Percentiles rank a stretch among this genome's conserved stretches.
phyloP scores from a whole-genome alignment of 148 eudicot species.

The Cornus florida region DNA sequence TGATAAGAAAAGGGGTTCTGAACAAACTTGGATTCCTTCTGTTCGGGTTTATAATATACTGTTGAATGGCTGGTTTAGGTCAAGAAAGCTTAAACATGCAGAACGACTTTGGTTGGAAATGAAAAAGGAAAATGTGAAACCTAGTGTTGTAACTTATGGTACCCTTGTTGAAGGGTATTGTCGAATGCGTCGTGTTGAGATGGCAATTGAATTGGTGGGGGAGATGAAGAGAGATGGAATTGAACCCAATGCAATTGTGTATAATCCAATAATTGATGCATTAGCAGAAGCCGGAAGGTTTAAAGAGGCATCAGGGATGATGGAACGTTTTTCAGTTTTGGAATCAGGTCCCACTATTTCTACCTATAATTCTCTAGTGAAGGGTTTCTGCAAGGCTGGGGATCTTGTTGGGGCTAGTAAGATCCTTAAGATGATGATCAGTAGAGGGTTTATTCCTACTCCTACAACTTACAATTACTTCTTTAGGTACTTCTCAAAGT shows the following conservation, averaged over 20 bases:
- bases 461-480: constrained; percentile 64
- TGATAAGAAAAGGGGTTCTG: constrained; percentile 30
- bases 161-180: constrained; percentile 68
- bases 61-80: constrained; percentile 62
- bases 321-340: constrained; percentile 63
- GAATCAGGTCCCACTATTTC: constrained; percentile 67
- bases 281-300: constrained; percentile 65
- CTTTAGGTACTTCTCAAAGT: constrained; percentile 46
- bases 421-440: constrained; percentile 70
- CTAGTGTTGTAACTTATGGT: constrained; percentile 60
- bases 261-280: constrained; percentile 60
- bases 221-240: constrained; percentile 63
- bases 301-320: constrained; percentile 70
- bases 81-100: constrained; percentile 41
- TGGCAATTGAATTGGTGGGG: constrained; percentile 54
- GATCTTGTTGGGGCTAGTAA: constrained; percentile 68
- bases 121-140: constrained; percentile 45
- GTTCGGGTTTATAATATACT: constrained; percentile 52
- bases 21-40: constrained; percentile 56
- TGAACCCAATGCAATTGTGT: constrained; percentile 54
- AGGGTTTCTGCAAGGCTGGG: constrained; percentile 76
- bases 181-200: constrained; percentile 51
- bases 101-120: constrained; percentile 52
- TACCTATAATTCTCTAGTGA: constrained; percentile 71
- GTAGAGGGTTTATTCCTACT: constrained; percentile 59